A percentile compares a stretch with the other conserved stretches of the same genome.
Conservation (phyloP, 1,139 yeast species). For the Kurtzmaniella natalensis region DNA sequence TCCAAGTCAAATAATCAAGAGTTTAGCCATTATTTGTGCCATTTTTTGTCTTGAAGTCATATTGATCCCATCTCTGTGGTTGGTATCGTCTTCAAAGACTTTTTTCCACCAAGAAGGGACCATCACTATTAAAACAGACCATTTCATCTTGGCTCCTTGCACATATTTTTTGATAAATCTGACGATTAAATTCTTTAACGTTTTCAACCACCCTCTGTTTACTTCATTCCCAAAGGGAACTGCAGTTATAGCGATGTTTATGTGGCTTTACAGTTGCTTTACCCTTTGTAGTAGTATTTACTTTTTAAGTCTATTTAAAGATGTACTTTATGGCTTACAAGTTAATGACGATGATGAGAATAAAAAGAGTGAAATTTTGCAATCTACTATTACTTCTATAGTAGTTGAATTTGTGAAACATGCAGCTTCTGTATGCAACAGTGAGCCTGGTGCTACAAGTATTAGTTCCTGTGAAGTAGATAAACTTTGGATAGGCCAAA, state of each 20-base stretch:
- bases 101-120: conserved; percentile 10
- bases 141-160: conserved; percentile 17
- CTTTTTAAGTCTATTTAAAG: conserved; percentile 18
- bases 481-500: conserved; percentile 6
- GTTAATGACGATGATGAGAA: conserved; percentile 12
- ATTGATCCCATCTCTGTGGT: conserved; percentile 14
- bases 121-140: conserved; percentile 19
- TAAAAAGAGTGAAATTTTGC: neutral
- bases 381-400: conserved; percentile 13
- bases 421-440: conserved; percentile 5
- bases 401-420: conserved; percentile 16
- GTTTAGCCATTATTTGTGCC: neutral
- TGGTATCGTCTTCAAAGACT: conserved; percentile 17
- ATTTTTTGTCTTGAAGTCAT: conserved; percentile 7
- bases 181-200: conserved; percentile 11
- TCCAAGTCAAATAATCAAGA: neutral
- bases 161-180: conserved; percentile 13
- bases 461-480: conserved; percentile 2
- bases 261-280: conserved; percentile 21
- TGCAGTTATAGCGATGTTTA: conserved; percentile 15
- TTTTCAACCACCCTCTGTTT: conserved; percentile 13
- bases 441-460: neutral
- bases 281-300: conserved; percentile 13
- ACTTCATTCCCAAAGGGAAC: conserved; percentile 14
- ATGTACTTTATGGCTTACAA: conserved; percentile 12